Percentiles rank a stretch among this genome's conserved stretches.
phyloP scores from a whole-genome alignment of 1,139 yeast genomes.

The Lodderomyces orthopsilosis region DNA sequence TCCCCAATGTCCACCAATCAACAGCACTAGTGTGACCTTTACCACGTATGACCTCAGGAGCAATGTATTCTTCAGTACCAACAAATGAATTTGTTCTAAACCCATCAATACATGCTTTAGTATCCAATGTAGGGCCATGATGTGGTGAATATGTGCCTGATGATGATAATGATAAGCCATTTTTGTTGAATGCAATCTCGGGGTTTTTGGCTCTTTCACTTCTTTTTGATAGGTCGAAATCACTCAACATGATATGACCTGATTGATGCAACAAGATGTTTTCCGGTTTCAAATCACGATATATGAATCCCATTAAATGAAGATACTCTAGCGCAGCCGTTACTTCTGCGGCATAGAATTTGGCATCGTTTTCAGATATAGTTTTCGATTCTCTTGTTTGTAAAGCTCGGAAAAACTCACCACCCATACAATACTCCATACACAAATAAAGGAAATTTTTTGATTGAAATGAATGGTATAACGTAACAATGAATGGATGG shows the following conservation, averaged over 20 bases:
- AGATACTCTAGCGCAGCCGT: constrained; percentile 95
- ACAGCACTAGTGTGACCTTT: constrained; percentile 97
- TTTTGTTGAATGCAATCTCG: constrained; percentile 30
- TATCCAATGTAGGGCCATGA: constrained; percentile 57
- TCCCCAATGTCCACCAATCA: constrained; percentile 99
- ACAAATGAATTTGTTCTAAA: constrained; percentile 96
- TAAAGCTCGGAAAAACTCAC: constrained; percentile 94
- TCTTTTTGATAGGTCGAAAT: constrained; percentile 92
- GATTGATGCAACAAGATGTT: constrained; percentile 90
- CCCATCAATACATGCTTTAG: constrained; percentile 92
- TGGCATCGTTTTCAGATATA: constrained; percentile 83
- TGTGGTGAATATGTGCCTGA: constrained; percentile 18
- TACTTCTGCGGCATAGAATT: constrained; percentile 95
- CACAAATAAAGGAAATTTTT: constrained; percentile 91
- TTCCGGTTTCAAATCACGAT: constrained; percentile 93
- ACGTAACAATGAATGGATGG: constrained; percentile 95
- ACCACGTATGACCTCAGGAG: constrained; percentile 96
- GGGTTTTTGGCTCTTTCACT: constrained; percentile 68
- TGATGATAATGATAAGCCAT: constrained; percentile 17
- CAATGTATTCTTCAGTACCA: constrained; percentile 97
- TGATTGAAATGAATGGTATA: constrained; percentile 94
- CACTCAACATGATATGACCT: constrained; percentile 97
- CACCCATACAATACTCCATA: constrained; percentile 99
- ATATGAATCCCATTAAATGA: constrained; percentile 94
- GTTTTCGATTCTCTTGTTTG: constrained; percentile 89